Evolutionary conservation across 441 rosid species (phyloP), one percentile per base, ranked within the genome.

Genomic region (Erodium moschatum): DNA sequence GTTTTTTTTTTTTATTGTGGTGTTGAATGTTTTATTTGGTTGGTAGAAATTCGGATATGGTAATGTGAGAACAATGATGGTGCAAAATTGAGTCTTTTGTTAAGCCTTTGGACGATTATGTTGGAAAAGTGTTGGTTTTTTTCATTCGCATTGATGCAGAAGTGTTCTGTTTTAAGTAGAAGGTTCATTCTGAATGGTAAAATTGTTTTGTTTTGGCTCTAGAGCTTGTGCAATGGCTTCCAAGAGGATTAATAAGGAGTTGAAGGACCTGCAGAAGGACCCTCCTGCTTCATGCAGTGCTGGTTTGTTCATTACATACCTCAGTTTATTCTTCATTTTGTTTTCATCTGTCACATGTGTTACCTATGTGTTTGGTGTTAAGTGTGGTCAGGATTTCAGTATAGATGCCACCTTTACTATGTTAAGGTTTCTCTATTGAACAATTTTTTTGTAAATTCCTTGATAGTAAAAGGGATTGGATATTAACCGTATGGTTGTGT

Each of bases 181-280:
- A 5, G 48, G 9, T 9, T 42, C 13, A 42, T 42, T 42, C 48
- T 42, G n/a, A 42, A 3, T 42, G 48, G 13, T 42, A 42, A 42
- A 38, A 38, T 38, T 40, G 46, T 42, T 35, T 35, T 35, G 0
- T 42, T 42, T 42, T 42, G 12, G 0, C 48, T n/a, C 10, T 42
- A 42, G 48, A 38, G 44, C 5, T 38, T 38, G 10, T 1, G 46
- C 6, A 31, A 80, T 80, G 83, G 81, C 81, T 74, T 72, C 79
- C 0, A 77, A 73, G 27, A 67, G 83, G 16, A 80, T 80, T 65
- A 75, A 69, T 46, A 75, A 75, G 72, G 83, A 80, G 61, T 33
- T 80, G 74, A 80, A 71, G 72, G 83, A 80, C 75, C 46, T 80
- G 29, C 77, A 77, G 76, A 73, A 72, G 64, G 81, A 77, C 58